Percentiles rank a stretch among this genome's conserved stretches.
Conservation (phyloP, 176 grass and related monocot genomes). For the Oryza brachyantha region DNA sequence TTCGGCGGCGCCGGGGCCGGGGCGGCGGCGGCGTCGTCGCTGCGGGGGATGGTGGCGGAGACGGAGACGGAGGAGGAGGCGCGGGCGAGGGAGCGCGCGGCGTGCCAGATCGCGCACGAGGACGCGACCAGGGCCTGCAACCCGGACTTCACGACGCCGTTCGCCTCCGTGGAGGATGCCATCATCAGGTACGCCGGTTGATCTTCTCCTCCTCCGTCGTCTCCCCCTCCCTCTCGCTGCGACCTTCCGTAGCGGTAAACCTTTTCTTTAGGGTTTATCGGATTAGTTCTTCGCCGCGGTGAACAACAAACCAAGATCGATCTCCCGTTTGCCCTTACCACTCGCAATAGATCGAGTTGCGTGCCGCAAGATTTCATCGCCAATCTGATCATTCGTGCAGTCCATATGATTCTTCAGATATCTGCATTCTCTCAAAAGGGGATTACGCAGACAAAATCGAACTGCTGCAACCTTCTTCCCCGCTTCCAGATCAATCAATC, state of each 20-base stretch:
- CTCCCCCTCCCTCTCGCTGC: not conserved
- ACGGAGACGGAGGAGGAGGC: not conserved
- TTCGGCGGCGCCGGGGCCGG: not conserved
- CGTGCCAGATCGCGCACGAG: slow-evolving; percentile 57
- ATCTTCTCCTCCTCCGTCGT: not conserved
- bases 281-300: too few relatives aligned
- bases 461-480: too few relatives aligned
- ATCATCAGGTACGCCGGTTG: slow-evolving; percentile 40
- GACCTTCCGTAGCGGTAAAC: too few relatives aligned
- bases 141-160: slow-evolving; percentile 60
- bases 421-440: not conserved
- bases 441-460: not conserved
- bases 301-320: too few relatives aligned
- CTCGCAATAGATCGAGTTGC: too few relatives aligned
- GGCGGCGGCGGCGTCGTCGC: not conserved
- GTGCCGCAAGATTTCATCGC: too few relatives aligned
- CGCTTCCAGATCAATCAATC: too few relatives aligned
- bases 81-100: slow-evolving; percentile 21
- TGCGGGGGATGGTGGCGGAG: not conserved
- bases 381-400: not conserved
- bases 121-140: slow-evolving; percentile 56
- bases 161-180: slow-evolving; percentile 64
- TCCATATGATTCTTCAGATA: not conserved
- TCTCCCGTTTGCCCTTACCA: too few relatives aligned
- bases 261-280: too few relatives aligned